Evolutionary conservation across 108 stramenopile species (phyloP).

Genomic region (Aurantiochytrium sp.): DNA sequence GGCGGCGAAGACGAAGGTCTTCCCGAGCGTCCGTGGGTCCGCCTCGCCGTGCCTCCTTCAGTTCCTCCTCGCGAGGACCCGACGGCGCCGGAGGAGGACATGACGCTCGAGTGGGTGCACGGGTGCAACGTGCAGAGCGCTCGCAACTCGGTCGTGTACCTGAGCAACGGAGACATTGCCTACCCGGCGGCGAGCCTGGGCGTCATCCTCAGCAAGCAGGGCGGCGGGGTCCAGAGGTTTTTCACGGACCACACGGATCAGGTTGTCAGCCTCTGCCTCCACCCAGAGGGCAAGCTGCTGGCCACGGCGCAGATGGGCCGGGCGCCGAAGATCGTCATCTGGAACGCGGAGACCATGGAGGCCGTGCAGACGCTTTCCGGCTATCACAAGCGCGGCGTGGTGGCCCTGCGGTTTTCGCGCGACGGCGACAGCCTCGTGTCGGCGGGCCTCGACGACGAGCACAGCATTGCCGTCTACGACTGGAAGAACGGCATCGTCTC

Average conservation of each 20-base stretch:
- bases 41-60: conserved; percentile 55
- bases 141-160: conserved; percentile 55
- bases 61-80: conserved; percentile 33
- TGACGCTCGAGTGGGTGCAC: conserved; percentile 61
- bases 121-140: conserved; percentile 50
- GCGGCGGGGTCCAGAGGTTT: conserved; percentile 47
- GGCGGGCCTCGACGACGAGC: conserved; percentile 52
- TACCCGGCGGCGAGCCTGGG: conserved; percentile 45
- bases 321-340: conserved; percentile 47
- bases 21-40: conserved; percentile 53
- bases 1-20: conserved; percentile 1
- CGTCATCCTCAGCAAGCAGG: conserved; percentile 41
- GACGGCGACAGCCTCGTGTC: conserved; percentile 52
- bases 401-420: conserved; percentile 53
- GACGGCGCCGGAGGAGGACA: conserved; percentile 38
- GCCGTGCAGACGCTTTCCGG: conserved; percentile 42
- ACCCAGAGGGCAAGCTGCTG: conserved; percentile 48
- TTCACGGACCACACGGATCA: conserved; percentile 57
- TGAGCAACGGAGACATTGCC: conserved; percentile 41
- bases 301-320: conserved; percentile 60
- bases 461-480: conserved; percentile 55
- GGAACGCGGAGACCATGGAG: conserved; percentile 56
- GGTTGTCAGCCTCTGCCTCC: conserved; percentile 54
- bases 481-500: conserved; percentile 53
- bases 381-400: conserved; percentile 48